Base-by-base conservation (phyloP, 2,329 filamentous ascomycete species). In the Aureobasidium uvarum region DNA sequence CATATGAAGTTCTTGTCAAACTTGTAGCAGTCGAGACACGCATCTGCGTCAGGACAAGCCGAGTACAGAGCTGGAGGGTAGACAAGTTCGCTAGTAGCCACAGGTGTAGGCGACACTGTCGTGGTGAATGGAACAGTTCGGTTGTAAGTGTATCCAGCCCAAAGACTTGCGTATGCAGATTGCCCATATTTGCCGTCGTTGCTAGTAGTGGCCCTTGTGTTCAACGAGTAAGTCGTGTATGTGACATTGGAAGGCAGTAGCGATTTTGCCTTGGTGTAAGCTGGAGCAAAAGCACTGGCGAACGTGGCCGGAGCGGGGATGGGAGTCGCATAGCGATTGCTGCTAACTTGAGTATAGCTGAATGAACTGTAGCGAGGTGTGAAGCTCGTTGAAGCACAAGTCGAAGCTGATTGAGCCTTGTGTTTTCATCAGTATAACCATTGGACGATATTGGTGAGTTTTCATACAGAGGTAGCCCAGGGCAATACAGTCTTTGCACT, bases 1-100 rank as follows among this genome's bases (percentile, higher is more conserved):
- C 46, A 62, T 18, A 62, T 41, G 62, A 84, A 84, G 45, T 77
- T 77, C 2, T 77, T 71, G 0, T 82, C 81, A 38, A 86, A 84
- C 23, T 76, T 78, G 54, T 82, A 80, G 68, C 82, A 83, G 18
- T 82, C 76, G 5, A 55, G 31, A 39, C 52, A 55, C 2, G 52
- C 31, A 16, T 56, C 54, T 31, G 20, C 54, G 23, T 76, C 74
- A 52, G 81, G 78, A 13, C 39, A 46, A 0, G 75, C 77, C 66
- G 83, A 82, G 67, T 83, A 83, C 56, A 82, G 79, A 1, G 76
- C 71, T 0, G 85, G 84, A 0, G 85, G 85, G 0, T 85, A 77
- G 5, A 86, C 74, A 1, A 87, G 77, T 66, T 86, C 83, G 63
- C 75, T 81, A 0, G 77, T 83, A 0, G 84, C 81, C 1, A 87